Evolutionary conservation across 768 basidiomycete species (phyloP), one percentile per base, ranked within the genome.

Genomic region (Naematelia aurantialba): DNA sequence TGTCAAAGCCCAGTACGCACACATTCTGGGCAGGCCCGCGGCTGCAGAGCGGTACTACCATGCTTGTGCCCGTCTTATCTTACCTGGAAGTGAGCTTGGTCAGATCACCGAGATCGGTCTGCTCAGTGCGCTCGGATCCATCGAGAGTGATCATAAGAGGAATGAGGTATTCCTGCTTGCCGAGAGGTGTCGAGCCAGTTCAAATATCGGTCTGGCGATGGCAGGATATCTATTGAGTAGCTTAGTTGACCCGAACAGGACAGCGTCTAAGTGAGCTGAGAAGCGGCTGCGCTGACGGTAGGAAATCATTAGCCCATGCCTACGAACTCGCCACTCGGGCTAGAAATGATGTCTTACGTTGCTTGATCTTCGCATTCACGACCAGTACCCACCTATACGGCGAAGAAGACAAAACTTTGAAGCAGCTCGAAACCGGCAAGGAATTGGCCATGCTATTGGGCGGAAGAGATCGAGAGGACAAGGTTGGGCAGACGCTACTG

Each of bases 361-460:
- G 57, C 2, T 46, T 73, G 29, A 64, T 70, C 17, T 73, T 73
- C 30, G 67, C 72, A 13, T 69, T 70, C 56, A 69, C 67, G 12
- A 65, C 72, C 3, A 61, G 59, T 19, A 60, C 63, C 4, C 67
- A 73, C 52, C 55, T 63, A 14, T 69, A 66, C 50, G 69, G 69
- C 2, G 55, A 47, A 5, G 44, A 60, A 34, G 67, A 70, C 2
- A 52, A 61, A 22, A 65, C 56, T 21, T 49, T 63, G 22, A 61
- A 62, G 14, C 69, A 70, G 45, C 62, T 73, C 8, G 69, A 70
- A 52, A 66, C 69, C 4, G 69, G 69, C 1, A 44, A 60, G 8
- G 65, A 66, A 12, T 39, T 73, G 2, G 65, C 69, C 4, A 45
- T 30, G 19, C 52, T 67, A 21, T 44, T 70, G 39, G 72, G 72